Conservation (phyloP, 2,329 filamentous ascomycete species). For the Setomelanomma holmii region DNA sequence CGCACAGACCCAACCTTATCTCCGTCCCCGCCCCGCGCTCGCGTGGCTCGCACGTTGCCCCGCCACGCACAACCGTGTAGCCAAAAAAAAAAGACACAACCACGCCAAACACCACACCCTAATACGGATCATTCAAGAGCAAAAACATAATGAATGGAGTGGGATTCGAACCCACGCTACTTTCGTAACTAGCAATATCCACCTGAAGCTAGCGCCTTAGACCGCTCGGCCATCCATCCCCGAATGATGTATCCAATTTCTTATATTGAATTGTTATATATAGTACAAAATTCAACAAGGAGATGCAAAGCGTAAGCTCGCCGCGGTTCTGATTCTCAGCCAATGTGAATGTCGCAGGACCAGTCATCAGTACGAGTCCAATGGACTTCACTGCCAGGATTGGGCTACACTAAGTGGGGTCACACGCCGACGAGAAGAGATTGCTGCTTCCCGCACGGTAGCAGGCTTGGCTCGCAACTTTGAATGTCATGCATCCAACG, state of each 20-base stretch:
- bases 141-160: slow-evolving; percentile 42
- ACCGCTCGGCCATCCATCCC: slow-evolving; percentile 45
- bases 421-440: not conserved
- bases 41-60: not conserved
- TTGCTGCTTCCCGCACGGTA: too few relatives aligned
- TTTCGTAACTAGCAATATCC: slow-evolving; percentile 47
- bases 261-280: not conserved
- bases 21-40: slow-evolving; percentile 5
- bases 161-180: slow-evolving; percentile 47
- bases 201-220: slow-evolving; percentile 51
- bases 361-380: not conserved
- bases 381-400: not conserved
- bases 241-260: slow-evolving; percentile 2
- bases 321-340: not conserved
- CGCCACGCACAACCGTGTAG: not conserved
- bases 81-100: slow-evolving; percentile 7
- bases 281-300: not conserved
- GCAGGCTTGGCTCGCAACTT: too few relatives aligned
- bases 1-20: slow-evolving; percentile 6
- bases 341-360: not conserved
- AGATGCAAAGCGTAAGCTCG: not conserved
- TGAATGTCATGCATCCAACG: too few relatives aligned
- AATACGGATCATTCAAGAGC: too few relatives aligned
- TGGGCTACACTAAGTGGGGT: not conserved
- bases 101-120: not conserved